phyloP scores from a whole-genome alignment of 2,329 filamentous ascomycete species.

The Ploettnerulaceae sp. region DNA sequence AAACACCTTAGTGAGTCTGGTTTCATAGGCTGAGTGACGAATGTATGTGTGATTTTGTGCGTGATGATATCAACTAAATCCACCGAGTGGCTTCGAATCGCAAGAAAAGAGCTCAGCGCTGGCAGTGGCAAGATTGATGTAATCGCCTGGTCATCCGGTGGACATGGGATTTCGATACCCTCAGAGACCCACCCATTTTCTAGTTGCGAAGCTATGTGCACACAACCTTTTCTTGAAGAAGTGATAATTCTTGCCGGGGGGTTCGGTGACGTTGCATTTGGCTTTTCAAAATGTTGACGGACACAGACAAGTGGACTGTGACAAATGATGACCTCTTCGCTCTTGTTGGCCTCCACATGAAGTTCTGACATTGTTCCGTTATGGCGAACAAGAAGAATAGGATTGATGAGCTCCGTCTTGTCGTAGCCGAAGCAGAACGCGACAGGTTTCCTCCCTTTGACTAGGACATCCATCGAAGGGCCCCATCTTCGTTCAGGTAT shows the following conservation, averaged over 20 bases:
- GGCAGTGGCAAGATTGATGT: slow-evolving; percentile 56
- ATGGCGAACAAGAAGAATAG: slow-evolving; percentile 57
- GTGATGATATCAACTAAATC: slow-evolving; percentile 57
- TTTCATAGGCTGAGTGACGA: slow-evolving; percentile 54
- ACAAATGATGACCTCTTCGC: slow-evolving; percentile 45
- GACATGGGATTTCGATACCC: slow-evolving; percentile 39
- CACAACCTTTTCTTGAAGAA: slow-evolving; percentile 45
- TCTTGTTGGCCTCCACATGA: slow-evolving; percentile 40
- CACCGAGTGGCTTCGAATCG: slow-evolving; percentile 51
- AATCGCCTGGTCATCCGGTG: slow-evolving; percentile 40
- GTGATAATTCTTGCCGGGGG: slow-evolving; percentile 40
- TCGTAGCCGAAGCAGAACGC: slow-evolving; percentile 58
- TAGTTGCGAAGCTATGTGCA: slow-evolving; percentile 44
- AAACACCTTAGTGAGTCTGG: slow-evolving; percentile 56
- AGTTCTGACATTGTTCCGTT: slow-evolving; percentile 61
- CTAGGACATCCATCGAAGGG: slow-evolving; percentile 48
- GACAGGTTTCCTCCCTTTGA: slow-evolving; percentile 53
- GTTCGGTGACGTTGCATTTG: slow-evolving; percentile 17
- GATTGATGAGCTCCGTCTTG: slow-evolving; percentile 36
- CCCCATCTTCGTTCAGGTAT: slow-evolving; percentile 53
- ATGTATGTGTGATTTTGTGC: slow-evolving; percentile 55
- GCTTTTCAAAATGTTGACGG: slow-evolving; percentile 37
- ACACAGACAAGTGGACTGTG: slow-evolving; percentile 44
- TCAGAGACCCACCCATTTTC: slow-evolving; percentile 46
- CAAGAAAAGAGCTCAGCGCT: slow-evolving; percentile 54